These are phyloP conservation scores for Phyllosticta citribraziliensis DNA, from an alignment of 2,329 filamentous ascomycete species.

Conservation along the genomic window DNA sequence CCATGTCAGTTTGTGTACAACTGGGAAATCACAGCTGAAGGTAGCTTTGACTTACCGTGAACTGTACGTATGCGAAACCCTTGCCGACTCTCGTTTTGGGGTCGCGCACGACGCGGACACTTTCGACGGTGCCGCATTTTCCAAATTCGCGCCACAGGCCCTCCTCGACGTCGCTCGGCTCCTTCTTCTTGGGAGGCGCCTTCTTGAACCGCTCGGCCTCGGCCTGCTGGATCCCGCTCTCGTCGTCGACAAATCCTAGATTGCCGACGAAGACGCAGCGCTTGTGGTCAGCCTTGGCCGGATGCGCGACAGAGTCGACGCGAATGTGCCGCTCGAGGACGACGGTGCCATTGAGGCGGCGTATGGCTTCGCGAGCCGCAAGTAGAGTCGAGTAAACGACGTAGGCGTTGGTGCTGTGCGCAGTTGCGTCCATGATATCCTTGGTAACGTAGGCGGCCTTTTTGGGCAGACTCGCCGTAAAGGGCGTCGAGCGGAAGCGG, in stretches of 20 bases:
- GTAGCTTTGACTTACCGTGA: conserved; percentile 48
- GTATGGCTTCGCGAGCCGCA: conserved; percentile 66
- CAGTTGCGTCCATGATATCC: conserved; percentile 81
- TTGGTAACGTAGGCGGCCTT: conserved; percentile 90
- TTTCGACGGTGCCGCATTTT: conserved; percentile 76
- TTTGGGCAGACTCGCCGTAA: conserved; percentile 73
- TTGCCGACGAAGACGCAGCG: conserved; percentile 96
- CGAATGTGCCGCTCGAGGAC: conserved; percentile 81
- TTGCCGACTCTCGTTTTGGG: conserved; percentile 87
- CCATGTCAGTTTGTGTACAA: neutral
- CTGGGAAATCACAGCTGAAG: neutral
- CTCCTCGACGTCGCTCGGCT: conserved; percentile 81
- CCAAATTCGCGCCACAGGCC: conserved; percentile 78
- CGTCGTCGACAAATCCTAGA: conserved; percentile 89
- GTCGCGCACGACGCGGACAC: conserved; percentile 84
- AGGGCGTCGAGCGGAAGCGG: conserved; percentile 88
- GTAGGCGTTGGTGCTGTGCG: conserved; percentile 89
- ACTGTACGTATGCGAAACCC: conserved; percentile 96
- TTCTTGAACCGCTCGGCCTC: conserved; percentile 57
- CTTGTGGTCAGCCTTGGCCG: conserved; percentile 68
- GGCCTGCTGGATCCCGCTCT: conserved; percentile 54
- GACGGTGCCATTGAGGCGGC: conserved; percentile 71
- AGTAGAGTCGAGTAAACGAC: conserved; percentile 70
- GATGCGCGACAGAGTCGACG: conserved; percentile 85
- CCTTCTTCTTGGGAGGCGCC: conserved; percentile 60